phyloP scores from a whole-genome alignment of 768 basidiomycete species.

The Boletus sensibilis region DNA sequence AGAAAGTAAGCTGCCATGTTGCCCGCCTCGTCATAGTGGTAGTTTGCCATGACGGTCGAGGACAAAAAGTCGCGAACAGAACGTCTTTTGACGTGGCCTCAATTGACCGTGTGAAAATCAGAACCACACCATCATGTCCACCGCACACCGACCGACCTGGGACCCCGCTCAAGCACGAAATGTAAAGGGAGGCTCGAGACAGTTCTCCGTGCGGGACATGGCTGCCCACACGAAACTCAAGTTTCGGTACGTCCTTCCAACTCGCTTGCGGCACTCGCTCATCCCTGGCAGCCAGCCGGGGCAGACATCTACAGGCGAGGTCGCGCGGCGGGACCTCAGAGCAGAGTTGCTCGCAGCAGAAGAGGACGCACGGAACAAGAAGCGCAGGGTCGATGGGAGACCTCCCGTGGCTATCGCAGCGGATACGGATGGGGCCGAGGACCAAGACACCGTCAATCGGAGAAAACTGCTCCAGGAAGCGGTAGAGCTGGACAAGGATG shows the following conservation, averaged over 20 bases:
- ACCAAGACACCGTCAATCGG: conserved; percentile 72
- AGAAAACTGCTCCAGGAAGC: conserved; percentile 86
- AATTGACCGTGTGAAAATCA: conserved; percentile 7
- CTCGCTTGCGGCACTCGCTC: neutral
- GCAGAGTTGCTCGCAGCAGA: conserved; percentile 85
- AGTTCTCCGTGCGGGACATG: conserved; percentile 92
- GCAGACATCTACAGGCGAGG: conserved; percentile 78
- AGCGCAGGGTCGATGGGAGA: conserved; percentile 84
- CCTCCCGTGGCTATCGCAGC: conserved; percentile 37
- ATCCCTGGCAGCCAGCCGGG: conserved; percentile 67
- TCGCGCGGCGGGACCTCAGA: conserved; percentile 75
- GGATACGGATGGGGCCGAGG: conserved; percentile 42
- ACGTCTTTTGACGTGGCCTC: conserved; percentile 18
- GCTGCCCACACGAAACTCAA: conserved; percentile 97
- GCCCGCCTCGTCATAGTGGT: conserved; percentile 84
- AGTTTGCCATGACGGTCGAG: conserved; percentile 54
- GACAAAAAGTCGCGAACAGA: too few relatives aligned
- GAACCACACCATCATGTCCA: conserved; percentile 59
- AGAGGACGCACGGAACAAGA: conserved; percentile 83
- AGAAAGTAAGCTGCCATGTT: conserved; percentile 89
- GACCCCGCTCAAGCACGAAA: conserved; percentile 93
- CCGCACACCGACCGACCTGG: conserved; percentile 95
- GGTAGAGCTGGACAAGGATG: conserved; percentile 84
- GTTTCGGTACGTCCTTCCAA: conserved; percentile 64
- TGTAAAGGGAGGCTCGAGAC: conserved; percentile 87